phyloP scores from a whole-genome alignment of 257 asterid genomes.

The Primulina eburnea region DNA sequence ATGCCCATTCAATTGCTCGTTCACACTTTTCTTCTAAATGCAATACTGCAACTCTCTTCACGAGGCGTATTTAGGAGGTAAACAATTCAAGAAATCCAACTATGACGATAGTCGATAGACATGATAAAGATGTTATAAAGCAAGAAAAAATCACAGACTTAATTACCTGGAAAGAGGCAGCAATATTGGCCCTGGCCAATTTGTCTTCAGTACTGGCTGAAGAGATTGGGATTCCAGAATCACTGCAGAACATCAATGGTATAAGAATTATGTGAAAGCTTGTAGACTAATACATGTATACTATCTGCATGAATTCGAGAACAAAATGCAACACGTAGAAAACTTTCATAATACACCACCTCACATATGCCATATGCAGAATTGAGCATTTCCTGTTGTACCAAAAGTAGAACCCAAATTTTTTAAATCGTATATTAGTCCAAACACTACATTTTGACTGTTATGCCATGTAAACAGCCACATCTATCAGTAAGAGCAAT shows the following conservation, averaged over 20 bases:
- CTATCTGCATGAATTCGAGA: background rate
- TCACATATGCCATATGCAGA: background rate
- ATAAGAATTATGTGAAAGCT: background rate
- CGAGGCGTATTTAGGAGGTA: constrained; percentile 10
- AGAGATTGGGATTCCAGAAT: constrained; percentile 66
- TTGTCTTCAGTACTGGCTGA: constrained; percentile 69
- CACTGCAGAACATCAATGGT: constrained; percentile 36
- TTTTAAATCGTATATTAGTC: too few relatives aligned
- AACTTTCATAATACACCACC: background rate
- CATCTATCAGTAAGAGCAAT: too few relatives aligned
- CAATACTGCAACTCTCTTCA: constrained; percentile 85
- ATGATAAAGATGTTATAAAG: background rate
- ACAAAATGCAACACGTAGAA: background rate
- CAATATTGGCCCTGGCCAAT: constrained; percentile 83
- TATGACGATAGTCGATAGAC: background rate
- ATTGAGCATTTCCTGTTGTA: background rate
- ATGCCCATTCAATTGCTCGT: constrained; percentile 88
- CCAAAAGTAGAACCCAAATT: background rate
- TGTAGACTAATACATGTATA: background rate
- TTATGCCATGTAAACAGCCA: background rate
- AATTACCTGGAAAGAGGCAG: constrained; percentile 94
- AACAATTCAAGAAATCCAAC: background rate
- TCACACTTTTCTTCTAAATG: constrained; percentile 89
- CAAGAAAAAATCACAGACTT: background rate
- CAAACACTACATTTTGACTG: background rate